Evolutionary conservation across 192 early-diverging fungal genomes (phyloP), one percentile per base, ranked within the genome.

Genomic region (Coemansia interrupta): DNA sequence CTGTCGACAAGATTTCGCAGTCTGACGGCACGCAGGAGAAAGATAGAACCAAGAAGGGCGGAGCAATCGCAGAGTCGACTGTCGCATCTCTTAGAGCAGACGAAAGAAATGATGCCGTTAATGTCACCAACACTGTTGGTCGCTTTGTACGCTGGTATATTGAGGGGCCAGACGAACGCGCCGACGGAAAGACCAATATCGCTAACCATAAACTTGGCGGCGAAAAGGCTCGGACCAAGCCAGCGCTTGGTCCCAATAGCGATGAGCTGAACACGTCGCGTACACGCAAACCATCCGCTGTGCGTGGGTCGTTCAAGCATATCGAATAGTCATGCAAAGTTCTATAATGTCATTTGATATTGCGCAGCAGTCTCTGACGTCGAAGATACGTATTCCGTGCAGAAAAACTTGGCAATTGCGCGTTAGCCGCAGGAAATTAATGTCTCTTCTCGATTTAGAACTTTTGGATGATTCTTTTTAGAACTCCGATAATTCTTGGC

Each of bases 141-240:
- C 61, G 69, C 1, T 51, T 78, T 38, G 70, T 78, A 41, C 70
- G 75, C 56, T 78, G 75, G 75, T 72, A 72, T 42, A 58, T 78
- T 10, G 75, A 78, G 26, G 70, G 50, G 4, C 53, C 59, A 12
- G 63, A 69, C 1, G 66, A 63, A 20, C 17, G 36, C 12, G 4
- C 18, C 20, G 39, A 39, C 22, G 32, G 32, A 7, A 36, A 36
- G 3, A 7, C 5, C 6, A 36, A 36, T 7, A 36, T 36, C 32
- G 32, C 32, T 36, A 36, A 36, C 9, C 32, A 36, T 36, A 11
- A 36, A 36, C 3, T 7, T 7, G 1, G 32, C 6, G 32, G 10
- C 32, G 8, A 11, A 1, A 36, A 36, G 9, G 10, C 8, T 8
- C 32, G 32, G 10, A 11, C 10, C 10, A 36, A 36, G 10, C 32